Evolutionary conservation across 2,329 filamentous ascomycete genomes (phyloP).

Genomic region (Fusarium longipes): DNA sequence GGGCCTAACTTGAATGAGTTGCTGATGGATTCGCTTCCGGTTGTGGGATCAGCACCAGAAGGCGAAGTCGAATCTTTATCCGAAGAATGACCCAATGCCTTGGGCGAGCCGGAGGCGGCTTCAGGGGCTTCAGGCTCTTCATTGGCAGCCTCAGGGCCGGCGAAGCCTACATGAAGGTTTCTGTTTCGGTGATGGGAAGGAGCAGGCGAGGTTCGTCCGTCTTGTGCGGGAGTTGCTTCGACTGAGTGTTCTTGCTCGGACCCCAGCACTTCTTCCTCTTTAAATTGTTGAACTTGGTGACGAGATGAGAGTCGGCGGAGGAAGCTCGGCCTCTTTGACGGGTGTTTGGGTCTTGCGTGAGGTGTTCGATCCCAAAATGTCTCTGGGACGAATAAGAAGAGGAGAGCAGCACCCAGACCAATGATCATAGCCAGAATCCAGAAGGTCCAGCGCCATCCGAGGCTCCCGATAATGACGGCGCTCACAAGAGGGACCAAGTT

Average conservation of each 20-base stretch:
- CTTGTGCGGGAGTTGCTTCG: constrained; percentile 58
- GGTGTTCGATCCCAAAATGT: constrained; percentile 95
- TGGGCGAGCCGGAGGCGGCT: constrained; percentile 3
- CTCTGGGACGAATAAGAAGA: constrained; percentile 94
- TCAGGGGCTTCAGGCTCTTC: constrained; percentile 7
- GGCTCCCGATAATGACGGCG: constrained; percentile 80
- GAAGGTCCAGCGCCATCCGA: constrained; percentile 92
- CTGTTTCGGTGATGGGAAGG: constrained; percentile 41
- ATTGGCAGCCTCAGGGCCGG: constrained; percentile 38
- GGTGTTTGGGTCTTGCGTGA: constrained; percentile 46
- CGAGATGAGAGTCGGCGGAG: constrained; percentile 62
- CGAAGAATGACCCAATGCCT: background rate
- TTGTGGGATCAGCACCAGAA: constrained; percentile 8
- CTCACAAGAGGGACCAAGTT: constrained; percentile 89
- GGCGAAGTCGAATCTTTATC: background rate
- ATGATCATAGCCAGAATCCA: constrained; percentile 88
- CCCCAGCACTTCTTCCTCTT: constrained; percentile 3
- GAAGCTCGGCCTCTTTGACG: constrained; percentile 57
- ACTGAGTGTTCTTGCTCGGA: constrained; percentile 58
- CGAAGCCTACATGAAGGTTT: constrained; percentile 69
- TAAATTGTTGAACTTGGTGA: constrained; percentile 38
- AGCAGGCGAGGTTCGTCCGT: constrained; percentile 13
- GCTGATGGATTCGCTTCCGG: constrained; percentile 39
- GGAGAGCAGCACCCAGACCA: constrained; percentile 73
- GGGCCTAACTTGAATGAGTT: constrained; percentile 44